A percentile compares a stretch with the other conserved stretches of the same genome.
Evolutionary conservation across 441 rosid species (phyloP).

Genomic region (Aleurites moluccanus): DNA sequence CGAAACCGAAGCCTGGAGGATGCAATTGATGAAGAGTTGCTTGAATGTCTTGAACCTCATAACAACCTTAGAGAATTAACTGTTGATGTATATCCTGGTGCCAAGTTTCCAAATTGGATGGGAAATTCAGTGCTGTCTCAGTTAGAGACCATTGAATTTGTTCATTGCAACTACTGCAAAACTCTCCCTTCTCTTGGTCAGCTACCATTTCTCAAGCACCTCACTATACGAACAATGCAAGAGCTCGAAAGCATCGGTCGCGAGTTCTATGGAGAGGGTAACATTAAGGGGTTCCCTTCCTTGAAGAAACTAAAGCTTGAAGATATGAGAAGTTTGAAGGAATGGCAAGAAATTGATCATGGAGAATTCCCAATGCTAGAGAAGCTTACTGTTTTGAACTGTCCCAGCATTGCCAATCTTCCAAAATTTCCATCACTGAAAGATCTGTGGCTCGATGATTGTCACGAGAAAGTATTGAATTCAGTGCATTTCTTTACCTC

Average conservation of each 20-base stretch:
- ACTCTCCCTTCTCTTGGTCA: conserved; percentile 36
- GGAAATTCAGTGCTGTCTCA: conserved; percentile 23
- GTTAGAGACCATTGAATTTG: conserved; percentile 20
- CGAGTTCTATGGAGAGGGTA: conserved; percentile 25
- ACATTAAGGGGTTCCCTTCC: conserved; percentile 20
- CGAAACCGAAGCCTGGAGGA: conserved; percentile 16
- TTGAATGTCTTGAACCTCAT: conserved; percentile 24
- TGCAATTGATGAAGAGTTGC: conserved; percentile 16
- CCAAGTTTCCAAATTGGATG: conserved; percentile 30
- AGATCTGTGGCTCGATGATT: conserved; percentile 14
- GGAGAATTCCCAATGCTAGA: conserved; percentile 22
- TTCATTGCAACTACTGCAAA: conserved; percentile 27
- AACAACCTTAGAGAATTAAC: conserved; percentile 21
- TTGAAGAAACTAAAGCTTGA: conserved; percentile 25
- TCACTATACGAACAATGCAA: conserved; percentile 26
- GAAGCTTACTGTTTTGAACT: conserved; percentile 18
- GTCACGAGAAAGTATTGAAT: conserved; percentile 13
- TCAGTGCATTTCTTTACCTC: conserved; percentile 23
- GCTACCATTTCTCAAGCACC: conserved; percentile 34
- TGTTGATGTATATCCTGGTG: conserved; percentile 27
- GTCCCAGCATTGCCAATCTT: conserved; percentile 14
- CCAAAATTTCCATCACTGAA: conserved; percentile 24
- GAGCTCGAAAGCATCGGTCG: conserved; percentile 26
- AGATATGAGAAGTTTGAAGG: conserved; percentile 28
- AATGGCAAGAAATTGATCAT: conserved; percentile 28